A percentile compares a stretch with the other conserved stretches of the same genome.
Evolutionary conservation across 192 early-diverging fungal genomes (phyloP).

Genomic region (Dissophora ornata): DNA sequence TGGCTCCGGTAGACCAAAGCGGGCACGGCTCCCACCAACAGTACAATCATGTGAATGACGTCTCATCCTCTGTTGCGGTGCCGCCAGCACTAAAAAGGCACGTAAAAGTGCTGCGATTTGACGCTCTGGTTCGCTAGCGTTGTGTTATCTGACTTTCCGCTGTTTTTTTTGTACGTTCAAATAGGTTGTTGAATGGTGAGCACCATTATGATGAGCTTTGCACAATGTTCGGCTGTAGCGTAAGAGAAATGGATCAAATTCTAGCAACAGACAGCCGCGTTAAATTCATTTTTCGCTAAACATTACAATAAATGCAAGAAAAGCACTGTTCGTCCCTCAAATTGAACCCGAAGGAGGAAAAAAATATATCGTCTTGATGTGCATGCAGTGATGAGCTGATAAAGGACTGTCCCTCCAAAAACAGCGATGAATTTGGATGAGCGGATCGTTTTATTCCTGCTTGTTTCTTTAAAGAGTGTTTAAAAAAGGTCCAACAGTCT

Average conservation of each 20-base stretch:
- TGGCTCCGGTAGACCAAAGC: conserved; percentile 23
- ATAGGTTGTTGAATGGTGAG: conserved; percentile 66
- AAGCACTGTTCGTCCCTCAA: too few species aligned
- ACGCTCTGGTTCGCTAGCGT: too few species aligned
- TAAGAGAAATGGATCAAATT: conserved; percentile 69
- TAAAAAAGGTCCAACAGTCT: conserved; percentile 16
- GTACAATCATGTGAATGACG: not conserved
- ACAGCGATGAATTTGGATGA: conserved; percentile 9
- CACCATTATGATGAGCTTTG: conserved; percentile 85
- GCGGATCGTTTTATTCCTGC: conserved; percentile 40
- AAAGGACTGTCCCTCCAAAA: conserved; percentile 13
- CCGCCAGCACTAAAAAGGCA: conserved; percentile 37
- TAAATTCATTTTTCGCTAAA: conserved; percentile 65
- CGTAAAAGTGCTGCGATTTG: too few species aligned
- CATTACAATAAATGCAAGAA: not conserved
- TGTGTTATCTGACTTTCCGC: too few species aligned
- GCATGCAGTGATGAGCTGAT: not conserved
- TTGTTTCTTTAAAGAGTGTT: conserved; percentile 9
- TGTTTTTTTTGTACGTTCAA: not conserved
- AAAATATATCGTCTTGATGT: too few species aligned
- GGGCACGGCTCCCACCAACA: not conserved
- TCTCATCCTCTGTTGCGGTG: conserved; percentile 10
- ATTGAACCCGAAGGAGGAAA: too few species aligned
- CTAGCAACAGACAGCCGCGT: conserved; percentile 55
- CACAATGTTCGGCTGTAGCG: conserved; percentile 70